Base-by-base conservation (phyloP, 2,329 filamentous ascomycete species). In the Arthrobotrys pseudoclavata region DNA sequence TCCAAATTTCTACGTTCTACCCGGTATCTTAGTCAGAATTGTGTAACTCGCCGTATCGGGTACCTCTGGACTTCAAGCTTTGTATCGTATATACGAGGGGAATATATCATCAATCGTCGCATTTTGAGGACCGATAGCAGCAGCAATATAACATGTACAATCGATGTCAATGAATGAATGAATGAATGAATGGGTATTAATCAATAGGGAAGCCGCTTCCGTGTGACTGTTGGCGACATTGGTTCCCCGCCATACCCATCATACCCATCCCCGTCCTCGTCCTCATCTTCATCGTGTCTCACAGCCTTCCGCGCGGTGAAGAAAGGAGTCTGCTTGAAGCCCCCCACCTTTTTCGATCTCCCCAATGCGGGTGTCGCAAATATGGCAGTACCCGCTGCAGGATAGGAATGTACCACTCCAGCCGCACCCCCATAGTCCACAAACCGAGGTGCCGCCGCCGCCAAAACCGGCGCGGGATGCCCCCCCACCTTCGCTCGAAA, bases 391-490 rank as follows among this genome's bases (percentile, higher is more conserved):
- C 47, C 50, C 24, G 10, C 55, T 5, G 52, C 52, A 3, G 66
- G 60, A 34, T 70, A 70, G 2, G 42, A 1, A 20, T 76, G 72
- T 18, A 76, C 67, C 24, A 76, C 67, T 5, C 72, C 74, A 15
- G 74, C 62, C 42, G 67, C 74, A 3, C 67, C 67, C 12, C 67
- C 67, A 24, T 66, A 77, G 15, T 76, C 72, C 67, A 77, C 67
- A 42, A 77, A 71, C 42, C 74, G 34, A 37, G 80, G 79, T 9
- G 79, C 79, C 1, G 80, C 76, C 1, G 80, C 79, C 4, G 80
- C 79, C 34, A 81, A 53, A 50, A 79, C 77, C 31, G 80, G 80
- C 20, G 79, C 47, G 12, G 80, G 80, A 40, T 81, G 80, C 10
- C 79, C 63, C 26, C 60, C 77, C n/a, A 68, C 66, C 45, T 76